Evolutionary conservation across 192 early-diverging fungal genomes (phyloP), one percentile per base, ranked within the genome.

Genomic region (Coemansia sp.): DNA sequence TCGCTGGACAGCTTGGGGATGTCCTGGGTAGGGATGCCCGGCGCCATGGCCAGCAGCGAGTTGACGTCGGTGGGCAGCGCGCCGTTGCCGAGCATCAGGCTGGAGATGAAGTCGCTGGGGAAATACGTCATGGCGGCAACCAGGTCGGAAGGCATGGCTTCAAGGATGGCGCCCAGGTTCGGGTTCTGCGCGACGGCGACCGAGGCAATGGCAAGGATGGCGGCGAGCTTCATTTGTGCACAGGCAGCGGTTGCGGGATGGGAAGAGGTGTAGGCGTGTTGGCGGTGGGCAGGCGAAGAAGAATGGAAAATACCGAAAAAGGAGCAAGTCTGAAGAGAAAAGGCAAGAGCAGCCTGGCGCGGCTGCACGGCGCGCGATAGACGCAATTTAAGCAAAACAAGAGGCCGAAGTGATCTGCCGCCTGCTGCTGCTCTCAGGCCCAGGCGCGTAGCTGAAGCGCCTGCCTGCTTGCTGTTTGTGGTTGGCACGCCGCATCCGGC

Each of bases 221-320:
- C 61, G 20, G 55, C 49, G 51, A 60, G 60, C 70, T 78, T 78
- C 75, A 78, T n/a, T 78, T 16, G 16, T n/a, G 28, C n/a, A 29
- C 9, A 58, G 28, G 19, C 18, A 14, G 35, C 25, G 55, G 27
- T 4, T 55, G 29, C 27, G 30, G 30, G 18, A 14, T 1, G 18
- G n/a, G n/a, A n/a, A n/a, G 30, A 35, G 29, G 30, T 7, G 29
- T 4, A 55, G 25, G 54, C 24, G 54, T 19, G 14, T 25, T n/a
- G n/a, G 13, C 29, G 7, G 29, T 29, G 16, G 29, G 29, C 11
- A 28, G 10, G n/a, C n/a, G n/a, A n/a, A n/a, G n/a, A n/a, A n/a
- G n/a, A n/a, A n/a, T 16, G 16, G 47, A 4, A 16, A 55, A 34
- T 51, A 35, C 54, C 9, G 30, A 55, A 29, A 20, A 55, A 19